phyloP scores from a whole-genome alignment of 805 yeast genomes.

The Saccharomycopsis synnaedendra region DNA sequence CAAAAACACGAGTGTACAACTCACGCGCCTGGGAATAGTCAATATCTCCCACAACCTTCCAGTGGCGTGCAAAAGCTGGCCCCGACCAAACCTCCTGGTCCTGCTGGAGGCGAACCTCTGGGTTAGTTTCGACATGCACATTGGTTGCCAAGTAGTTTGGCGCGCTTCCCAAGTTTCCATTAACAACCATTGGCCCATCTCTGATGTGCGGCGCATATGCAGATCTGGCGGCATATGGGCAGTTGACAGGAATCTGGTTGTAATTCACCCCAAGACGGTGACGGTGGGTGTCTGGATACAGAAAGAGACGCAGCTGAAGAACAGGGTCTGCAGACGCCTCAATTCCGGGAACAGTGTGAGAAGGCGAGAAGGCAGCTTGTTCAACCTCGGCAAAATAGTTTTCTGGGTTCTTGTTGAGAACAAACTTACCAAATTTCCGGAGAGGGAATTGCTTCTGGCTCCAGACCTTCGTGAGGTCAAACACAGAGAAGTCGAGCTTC shows the following conservation, averaged over 20 bases:
- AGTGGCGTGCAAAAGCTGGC: conserved; percentile 76
- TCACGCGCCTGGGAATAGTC: conserved; percentile 73
- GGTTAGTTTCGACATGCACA: conserved; percentile 35
- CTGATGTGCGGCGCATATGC: conserved; percentile 62
- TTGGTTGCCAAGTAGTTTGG: conserved; percentile 63
- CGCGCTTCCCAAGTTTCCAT: conserved; percentile 62
- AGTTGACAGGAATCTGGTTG: conserved; percentile 80
- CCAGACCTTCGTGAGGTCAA: conserved; percentile 90
- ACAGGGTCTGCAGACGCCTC: conserved; percentile 81
- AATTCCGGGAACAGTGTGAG: conserved; percentile 76
- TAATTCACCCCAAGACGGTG: conserved; percentile 68
- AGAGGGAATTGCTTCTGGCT: conserved; percentile 79
- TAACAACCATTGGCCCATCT: conserved; percentile 68
- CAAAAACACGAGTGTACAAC: conserved; percentile 65
- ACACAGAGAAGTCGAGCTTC: conserved; percentile 66
- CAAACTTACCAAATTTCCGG: conserved; percentile 73
- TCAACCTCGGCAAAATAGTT: conserved; percentile 84
- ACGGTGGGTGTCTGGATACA: conserved; percentile 80
- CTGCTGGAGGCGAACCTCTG: conserved; percentile 33
- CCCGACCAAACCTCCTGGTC: conserved; percentile 78
- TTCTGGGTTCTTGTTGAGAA: conserved; percentile 71
- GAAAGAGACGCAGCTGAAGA: conserved; percentile 68
- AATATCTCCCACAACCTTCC: conserved; percentile 57
- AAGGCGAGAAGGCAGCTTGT: conserved; percentile 78
- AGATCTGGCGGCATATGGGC: conserved; percentile 47